Percentiles rank a stretch among this genome's conserved stretches.
phyloP scores from a whole-genome alignment of 352 stramenopile species.

The Aphanomyces euteiches region DNA sequence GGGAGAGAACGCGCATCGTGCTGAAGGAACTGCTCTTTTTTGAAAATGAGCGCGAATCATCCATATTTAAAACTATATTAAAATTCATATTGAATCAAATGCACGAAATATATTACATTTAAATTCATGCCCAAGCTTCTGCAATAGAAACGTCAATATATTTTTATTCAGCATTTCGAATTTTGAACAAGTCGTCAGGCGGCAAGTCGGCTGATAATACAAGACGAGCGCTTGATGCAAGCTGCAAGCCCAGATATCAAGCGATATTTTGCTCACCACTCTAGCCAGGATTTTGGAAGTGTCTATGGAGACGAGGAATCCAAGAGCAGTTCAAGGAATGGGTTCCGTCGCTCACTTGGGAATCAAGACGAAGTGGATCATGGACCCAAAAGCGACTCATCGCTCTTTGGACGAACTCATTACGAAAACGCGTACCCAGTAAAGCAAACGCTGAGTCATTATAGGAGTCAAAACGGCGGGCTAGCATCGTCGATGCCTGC shows the following conservation, averaged over 20 bases:
- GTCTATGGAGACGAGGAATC: not conserved
- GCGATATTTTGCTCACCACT: not conserved
- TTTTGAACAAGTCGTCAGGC: not conserved
- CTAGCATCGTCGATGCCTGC: not conserved
- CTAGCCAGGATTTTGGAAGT: not conserved
- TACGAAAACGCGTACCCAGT: not conserved
- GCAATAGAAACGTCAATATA: not conserved
- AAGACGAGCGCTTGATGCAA: not conserved
- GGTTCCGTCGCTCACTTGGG: not conserved
- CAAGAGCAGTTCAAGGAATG: not conserved
- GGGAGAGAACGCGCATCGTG: too few species aligned
- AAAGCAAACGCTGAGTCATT: not conserved
- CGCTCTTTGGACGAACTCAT: not conserved
- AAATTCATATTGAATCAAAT: not conserved
- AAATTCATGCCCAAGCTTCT: not conserved
- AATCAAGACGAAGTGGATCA: not conserved
- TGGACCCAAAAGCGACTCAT: not conserved
- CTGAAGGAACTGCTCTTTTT: too few species aligned
- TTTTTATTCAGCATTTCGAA: constrained; percentile 2
- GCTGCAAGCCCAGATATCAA: not conserved
- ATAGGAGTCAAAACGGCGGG: constrained; percentile 3
- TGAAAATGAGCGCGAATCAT: too few species aligned
- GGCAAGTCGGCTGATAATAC: not conserved
- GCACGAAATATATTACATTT: not conserved
- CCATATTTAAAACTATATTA: not conserved